Percentiles rank a stretch among this genome's conserved stretches.
Conservation (phyloP, 768 basidiomycete genomes). For the Cystofilobasidium capitatum region DNA sequence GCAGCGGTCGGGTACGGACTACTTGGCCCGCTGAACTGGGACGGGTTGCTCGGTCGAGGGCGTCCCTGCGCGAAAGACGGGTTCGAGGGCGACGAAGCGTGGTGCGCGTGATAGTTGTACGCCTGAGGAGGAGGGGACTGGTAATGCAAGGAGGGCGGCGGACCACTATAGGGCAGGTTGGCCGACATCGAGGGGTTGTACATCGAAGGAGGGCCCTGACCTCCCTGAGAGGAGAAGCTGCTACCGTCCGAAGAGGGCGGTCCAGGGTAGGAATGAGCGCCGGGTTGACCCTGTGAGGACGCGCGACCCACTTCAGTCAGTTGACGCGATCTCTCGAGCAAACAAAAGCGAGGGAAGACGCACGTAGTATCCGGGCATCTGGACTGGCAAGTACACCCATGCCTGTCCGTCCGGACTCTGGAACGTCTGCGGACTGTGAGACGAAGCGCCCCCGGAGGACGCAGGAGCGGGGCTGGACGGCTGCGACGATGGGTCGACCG, state of each 20-base stretch:
- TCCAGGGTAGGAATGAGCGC: neutral
- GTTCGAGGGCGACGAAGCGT: neutral
- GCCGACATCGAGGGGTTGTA: neutral
- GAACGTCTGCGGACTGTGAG: constrained; percentile 6
- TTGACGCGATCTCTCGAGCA: neutral
- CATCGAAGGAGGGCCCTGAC: neutral
- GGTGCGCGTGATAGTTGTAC: neutral
- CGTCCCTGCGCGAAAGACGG: neutral
- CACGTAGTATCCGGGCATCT: constrained; percentile 12
- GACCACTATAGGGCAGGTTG: neutral
- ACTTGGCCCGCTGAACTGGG: neutral
- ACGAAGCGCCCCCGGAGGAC: neutral
- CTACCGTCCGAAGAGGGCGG: neutral
- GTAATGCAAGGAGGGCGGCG: neutral
- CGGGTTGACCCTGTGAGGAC: neutral
- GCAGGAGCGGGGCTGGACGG: neutral
- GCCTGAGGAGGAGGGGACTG: neutral
- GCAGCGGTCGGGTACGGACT: no score
- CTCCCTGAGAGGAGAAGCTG: neutral
- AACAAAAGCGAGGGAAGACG: neutral
- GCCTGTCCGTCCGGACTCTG: constrained; percentile 18
- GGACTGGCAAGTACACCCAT: constrained; percentile 23
- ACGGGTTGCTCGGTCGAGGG: neutral
- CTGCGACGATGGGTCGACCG: neutral
- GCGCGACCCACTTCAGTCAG: neutral